A percentile compares a stretch with the other conserved stretches of the same genome.
phyloP scores from a whole-genome alignment of 139 green algal genomes.

The Yamagishiella unicocca region DNA sequence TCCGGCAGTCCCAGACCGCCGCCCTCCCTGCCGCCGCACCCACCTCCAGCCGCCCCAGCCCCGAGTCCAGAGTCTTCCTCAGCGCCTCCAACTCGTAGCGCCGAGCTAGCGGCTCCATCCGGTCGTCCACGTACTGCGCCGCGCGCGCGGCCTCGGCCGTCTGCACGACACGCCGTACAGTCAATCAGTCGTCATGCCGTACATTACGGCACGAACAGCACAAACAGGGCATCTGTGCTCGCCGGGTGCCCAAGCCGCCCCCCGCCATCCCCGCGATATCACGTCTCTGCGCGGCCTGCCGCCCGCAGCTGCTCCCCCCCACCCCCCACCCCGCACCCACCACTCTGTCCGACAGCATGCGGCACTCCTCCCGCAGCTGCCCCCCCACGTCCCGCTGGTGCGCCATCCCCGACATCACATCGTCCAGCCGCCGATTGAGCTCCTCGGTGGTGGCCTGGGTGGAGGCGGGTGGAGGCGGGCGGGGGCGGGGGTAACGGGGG shows the following conservation, averaged over 20 bases:
- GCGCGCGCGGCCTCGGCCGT: not conserved
- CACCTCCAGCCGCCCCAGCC: constrained; percentile 33
- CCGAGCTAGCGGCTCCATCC: constrained; percentile 22
- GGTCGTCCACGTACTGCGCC: constrained; percentile 42
- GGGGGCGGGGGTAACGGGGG: not conserved
- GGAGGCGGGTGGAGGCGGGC: not conserved
- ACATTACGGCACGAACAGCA: too few species aligned
- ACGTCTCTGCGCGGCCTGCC: too few species aligned
- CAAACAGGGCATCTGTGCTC: too few species aligned
- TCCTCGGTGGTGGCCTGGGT: constrained; percentile 24
- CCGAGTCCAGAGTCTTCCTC: not conserved
- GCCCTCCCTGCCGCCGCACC: not conserved
- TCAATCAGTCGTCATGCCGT: too few species aligned
- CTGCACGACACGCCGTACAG: too few species aligned
- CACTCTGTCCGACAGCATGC: constrained; percentile 16
- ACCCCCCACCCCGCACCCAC: not conserved
- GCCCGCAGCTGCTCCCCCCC: not conserved
- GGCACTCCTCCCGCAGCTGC: constrained; percentile 39
- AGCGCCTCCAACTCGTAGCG: constrained; percentile 41
- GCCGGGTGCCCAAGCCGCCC: too few species aligned
- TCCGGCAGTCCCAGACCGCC: not conserved
- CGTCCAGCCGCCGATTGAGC: constrained; percentile 19
- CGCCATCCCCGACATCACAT: not conserved
- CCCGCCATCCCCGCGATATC: too few species aligned
- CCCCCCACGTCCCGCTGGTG: constrained; percentile 10